Conservation (phyloP, 345 rosid genomes). For the Brassica nigra region DNA sequence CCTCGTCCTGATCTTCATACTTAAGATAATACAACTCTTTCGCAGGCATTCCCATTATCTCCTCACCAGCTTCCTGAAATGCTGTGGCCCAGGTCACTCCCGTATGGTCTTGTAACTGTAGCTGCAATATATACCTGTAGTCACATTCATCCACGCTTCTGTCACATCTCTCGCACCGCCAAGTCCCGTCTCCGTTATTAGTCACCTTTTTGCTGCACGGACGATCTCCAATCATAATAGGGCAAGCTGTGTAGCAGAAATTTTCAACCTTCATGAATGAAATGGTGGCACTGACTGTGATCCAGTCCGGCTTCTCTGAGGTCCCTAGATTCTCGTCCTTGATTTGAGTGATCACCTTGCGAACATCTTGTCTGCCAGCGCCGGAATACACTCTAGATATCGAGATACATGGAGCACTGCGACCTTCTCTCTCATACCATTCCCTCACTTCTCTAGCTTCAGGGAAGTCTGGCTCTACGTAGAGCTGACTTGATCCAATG, state of each 20-base stretch:
- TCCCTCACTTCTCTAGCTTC: constrained; percentile 68
- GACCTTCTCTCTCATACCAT: constrained; percentile 85
- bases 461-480: constrained; percentile 71
- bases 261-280: constrained; percentile 66
- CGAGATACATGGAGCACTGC: constrained; percentile 55
- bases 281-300: constrained; percentile 66
- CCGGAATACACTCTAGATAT: constrained; percentile 70
- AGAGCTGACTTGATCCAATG: constrained; percentile 67
- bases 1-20: constrained; percentile 65
- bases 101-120: constrained; percentile 92
- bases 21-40: constrained; percentile 69
- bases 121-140: constrained; percentile 78
- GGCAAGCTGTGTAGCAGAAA: constrained; percentile 94
- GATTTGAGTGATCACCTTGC: constrained; percentile 74
- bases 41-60: constrained; percentile 78
- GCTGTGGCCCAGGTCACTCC: constrained; percentile 86
- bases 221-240: constrained; percentile 75
- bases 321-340: constrained; percentile 93
- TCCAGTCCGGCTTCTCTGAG: constrained; percentile 94
- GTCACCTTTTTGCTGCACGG: constrained; percentile 83
- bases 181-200: constrained; percentile 88
- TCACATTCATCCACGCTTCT: constrained; percentile 69
- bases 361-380: constrained; percentile 53
- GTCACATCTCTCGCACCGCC: constrained; percentile 92
- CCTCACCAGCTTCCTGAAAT: constrained; percentile 84